Evolutionary conservation across 2,329 filamentous ascomycete genomes (phyloP), one percentile per base, ranked within the genome.

Genomic region (Colletotrichum lindemuthianum): DNA sequence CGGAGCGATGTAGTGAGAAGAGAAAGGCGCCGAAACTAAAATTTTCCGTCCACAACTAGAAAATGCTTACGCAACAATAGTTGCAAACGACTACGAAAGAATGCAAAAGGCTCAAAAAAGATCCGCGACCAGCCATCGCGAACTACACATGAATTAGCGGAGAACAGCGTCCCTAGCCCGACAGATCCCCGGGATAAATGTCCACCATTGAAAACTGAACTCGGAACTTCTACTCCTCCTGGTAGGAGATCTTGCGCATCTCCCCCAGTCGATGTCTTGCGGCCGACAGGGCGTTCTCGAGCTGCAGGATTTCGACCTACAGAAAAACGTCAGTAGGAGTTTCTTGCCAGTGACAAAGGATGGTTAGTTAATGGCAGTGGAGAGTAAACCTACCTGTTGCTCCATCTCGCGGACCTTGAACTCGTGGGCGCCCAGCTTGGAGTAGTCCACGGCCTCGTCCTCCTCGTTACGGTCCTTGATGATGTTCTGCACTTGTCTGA

Each of bases 381-480:
- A 24, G 24, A 15, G 1, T 66, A 73, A 43, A 52, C 77, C 74
- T 84, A 97, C 94, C 92, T 99, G 96, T 76, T 99, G 96, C 82
- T 99, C 96, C 96, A 99, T 99, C 82, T 99, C 94, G 72, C 91
- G 87, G 55, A 97, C 93, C 86, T 99, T 99, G 84, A 99, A 98
- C 81, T 99, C 96, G 78, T 97, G 95, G 37, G 91, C 89, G 67
- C 92, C 94, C 50, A 99, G 82, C 81, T 93, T 92, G 47, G 86
- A 84, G 78, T 98, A 99, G 77, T 99, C 96, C 24, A 96, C 88
- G 54, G 86, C 83, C 40, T 95, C 92, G 47, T 91, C 91, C 67
- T 93, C 92, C 70, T 87, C 85, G 75, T 92, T 89, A 73, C 92
- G 89, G 78, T 96, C 91, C 75, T 92, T 90, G 77, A 99, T 98